phyloP scores from a whole-genome alignment of 1,284 basidiomycete genomes.

The Fomitopsis palustris region DNA sequence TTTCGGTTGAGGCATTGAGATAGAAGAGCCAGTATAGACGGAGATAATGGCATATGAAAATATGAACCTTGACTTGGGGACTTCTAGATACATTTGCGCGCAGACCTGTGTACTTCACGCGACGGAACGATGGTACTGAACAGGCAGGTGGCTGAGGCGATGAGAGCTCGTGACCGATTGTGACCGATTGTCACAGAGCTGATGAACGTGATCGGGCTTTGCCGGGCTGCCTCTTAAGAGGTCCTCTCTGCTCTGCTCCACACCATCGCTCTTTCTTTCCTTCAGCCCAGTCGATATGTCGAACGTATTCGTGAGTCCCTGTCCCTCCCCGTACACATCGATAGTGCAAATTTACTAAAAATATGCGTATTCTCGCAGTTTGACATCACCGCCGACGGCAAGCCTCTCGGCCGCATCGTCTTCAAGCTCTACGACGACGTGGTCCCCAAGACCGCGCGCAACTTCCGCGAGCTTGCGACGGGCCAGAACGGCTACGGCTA shows the following conservation, averaged over 20 bases:
- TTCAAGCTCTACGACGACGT: conserved; percentile 59
- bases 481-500: conserved; percentile 41
- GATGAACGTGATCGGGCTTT: conserved; percentile 30
- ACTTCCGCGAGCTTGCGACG: conserved; percentile 51
- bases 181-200: conserved; percentile 29
- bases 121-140: not conserved
- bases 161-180: conserved; percentile 17
- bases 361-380: conserved; percentile 31
- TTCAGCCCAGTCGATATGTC: conserved; percentile 30
- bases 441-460: conserved; percentile 44
- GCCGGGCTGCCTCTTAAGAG: conserved; percentile 26
- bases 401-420: conserved; percentile 46
- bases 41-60: too few relatives aligned
- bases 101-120: not conserved
- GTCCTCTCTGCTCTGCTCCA: conserved; percentile 10
- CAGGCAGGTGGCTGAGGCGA: not conserved
- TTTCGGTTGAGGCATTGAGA: not conserved
- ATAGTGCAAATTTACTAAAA: not conserved
- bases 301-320: conserved; percentile 47
- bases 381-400: conserved; percentile 56
- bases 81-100: too few relatives aligned
- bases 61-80: too few relatives aligned
- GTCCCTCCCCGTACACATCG: not conserved
- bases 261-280: conserved; percentile 18
- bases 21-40: not conserved